Conservation (phyloP, 306 rosid species). For the Prosopis cineraria region DNA sequence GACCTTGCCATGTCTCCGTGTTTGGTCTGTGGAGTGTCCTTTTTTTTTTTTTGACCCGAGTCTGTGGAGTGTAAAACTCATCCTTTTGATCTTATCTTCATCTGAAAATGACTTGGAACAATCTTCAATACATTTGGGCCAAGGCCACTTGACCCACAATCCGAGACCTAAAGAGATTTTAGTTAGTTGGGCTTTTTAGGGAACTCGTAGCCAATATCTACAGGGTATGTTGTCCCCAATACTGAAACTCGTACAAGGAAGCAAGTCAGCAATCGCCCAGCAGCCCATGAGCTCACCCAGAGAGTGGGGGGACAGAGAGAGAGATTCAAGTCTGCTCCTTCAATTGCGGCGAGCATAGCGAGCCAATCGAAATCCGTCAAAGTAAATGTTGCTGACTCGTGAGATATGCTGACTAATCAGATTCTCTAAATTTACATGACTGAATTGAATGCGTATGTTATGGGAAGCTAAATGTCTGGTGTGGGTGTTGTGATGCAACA, state of each 20-base stretch:
- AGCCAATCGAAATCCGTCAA: neutral
- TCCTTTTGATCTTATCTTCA: neutral
- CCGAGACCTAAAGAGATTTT: neutral
- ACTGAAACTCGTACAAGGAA: too few species aligned
- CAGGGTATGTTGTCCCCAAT: neutral
- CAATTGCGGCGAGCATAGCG: neutral
- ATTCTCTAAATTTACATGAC: neutral
- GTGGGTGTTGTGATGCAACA: too few species aligned
- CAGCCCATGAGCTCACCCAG: too few species aligned
- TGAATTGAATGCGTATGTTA: neutral
- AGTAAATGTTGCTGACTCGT: neutral
- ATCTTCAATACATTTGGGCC: neutral
- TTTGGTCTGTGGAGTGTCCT: neutral
- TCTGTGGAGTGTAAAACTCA: neutral
- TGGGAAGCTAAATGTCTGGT: neutral
- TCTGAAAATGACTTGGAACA: neutral
- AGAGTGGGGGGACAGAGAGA: too few species aligned
- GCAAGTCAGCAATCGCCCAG: too few species aligned
- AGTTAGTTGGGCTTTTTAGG: neutral
- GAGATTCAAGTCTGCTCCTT: neutral
- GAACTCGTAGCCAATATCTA: neutral
- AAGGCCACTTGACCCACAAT: neutral
- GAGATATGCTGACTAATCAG: neutral
- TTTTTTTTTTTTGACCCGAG: too few species aligned
- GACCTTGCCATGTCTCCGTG: neutral